Evolutionary conservation across 805 yeast genomes (phyloP), one percentile per base, ranked within the genome.

Genomic region (Phaffomyces thermotolerans): DNA sequence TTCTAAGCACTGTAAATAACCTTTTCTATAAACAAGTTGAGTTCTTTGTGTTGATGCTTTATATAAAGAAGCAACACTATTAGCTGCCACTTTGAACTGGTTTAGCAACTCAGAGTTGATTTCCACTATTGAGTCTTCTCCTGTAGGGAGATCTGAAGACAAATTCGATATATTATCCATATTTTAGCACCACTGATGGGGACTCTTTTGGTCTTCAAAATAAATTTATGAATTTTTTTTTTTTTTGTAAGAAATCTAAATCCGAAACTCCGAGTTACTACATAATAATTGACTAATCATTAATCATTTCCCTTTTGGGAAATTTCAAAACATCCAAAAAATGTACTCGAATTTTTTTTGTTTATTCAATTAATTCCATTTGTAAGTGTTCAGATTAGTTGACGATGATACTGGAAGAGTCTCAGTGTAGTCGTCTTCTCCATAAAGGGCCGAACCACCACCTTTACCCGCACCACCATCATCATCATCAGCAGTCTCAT

Each of bases 81-180:
- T 74, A 24, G 89, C 89, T 7, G 89, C 89, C 43, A 69, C 71
- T 58, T 78, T 81, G 63, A 82, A 83, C 55, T 81, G 83, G n/a
- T 66, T 62, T 0, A 79, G 68, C n/a, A 82, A 63, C 32, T 79
- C 82, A 22, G 60, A 59, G 47, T 73, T 74, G 35, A 78, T 62
- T 33, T 71, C 73, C 24, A 63, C 60, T 1, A 77, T 58, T n/a
- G 77, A 73, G 31, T 58, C 64, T 0, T 81, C 68, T 3, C 75
- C 67, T 6, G 31, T 41, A 1, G 86, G 87, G 18, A 81, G 62
- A 40, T 71, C 67, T 8, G 68, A 63, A 2, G 83, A 76, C 36
- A 81, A 56, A 48, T 79, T 80, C 2, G 85, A 78, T 46, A 81
- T 65, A 58, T 81, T 52, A 7, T 55, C 59, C 87, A n/a, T n/a